Evolutionary conservation across 345 rosid genomes (phyloP).

Genomic region (Physaria fendleri): DNA sequence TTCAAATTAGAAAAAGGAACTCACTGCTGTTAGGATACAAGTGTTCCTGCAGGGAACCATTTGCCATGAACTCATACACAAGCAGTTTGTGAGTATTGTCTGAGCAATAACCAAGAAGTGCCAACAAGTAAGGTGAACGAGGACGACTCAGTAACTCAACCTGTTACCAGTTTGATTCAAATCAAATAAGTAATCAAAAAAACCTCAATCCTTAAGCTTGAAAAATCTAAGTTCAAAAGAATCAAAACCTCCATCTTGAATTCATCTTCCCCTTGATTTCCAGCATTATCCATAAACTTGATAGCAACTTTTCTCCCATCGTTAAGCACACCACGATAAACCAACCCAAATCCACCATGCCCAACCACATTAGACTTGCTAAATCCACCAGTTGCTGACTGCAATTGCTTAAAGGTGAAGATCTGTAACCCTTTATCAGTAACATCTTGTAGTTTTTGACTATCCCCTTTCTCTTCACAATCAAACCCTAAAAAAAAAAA

Average conservation of each 20-base stretch:
- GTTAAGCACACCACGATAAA: conserved; percentile 58
- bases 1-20: neutral
- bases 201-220: neutral
- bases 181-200: conserved; percentile 1
- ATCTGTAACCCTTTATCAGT: conserved; percentile 55
- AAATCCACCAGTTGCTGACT: conserved; percentile 82
- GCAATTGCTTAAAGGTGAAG: conserved; percentile 75
- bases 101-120: conserved; percentile 77
- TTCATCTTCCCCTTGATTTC: conserved; percentile 92
- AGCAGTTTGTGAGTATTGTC: conserved; percentile 56
- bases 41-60: conserved; percentile 85
- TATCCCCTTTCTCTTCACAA: conserved; percentile 43
- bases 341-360: conserved; percentile 78
- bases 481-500: conserved; percentile 47
- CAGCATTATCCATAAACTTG: conserved; percentile 78
- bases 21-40: conserved; percentile 62
- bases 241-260: conserved; percentile 78
- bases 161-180: conserved; percentile 27
- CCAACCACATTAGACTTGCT: conserved; percentile 90
- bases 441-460: conserved; percentile 28
- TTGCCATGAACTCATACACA: conserved; percentile 81
- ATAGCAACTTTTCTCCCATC: conserved; percentile 70
- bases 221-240: neutral
- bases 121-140: conserved; percentile 62
- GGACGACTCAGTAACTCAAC: conserved; percentile 80